Percentiles rank a stretch among this genome's conserved stretches.
Conservation (phyloP, 306 rosid genomes). For the Mimosa pudica region DNA sequence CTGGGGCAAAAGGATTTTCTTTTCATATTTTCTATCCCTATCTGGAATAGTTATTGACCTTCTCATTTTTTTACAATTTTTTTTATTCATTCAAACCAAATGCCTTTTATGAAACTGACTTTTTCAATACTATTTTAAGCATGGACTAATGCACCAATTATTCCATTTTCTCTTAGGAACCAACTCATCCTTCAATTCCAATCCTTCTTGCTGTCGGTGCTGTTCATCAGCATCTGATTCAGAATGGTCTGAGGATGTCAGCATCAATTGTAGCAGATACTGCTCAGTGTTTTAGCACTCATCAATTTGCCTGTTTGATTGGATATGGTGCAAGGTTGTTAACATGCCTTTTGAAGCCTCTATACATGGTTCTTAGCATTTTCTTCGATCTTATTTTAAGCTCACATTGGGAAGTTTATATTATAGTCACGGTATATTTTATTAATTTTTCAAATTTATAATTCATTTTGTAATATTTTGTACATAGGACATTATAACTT, state of each 20-base stretch:
- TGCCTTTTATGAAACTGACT: conserved; percentile 17
- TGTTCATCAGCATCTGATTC: conserved; percentile 97
- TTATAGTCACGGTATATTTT: background rate
- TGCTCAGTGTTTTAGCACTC: conserved; percentile 99
- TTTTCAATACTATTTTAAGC: background rate
- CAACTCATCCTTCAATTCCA: conserved; percentile 95
- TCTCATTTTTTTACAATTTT: background rate
- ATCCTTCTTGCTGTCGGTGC: conserved; percentile 98
- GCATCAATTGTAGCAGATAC: conserved; percentile 91
- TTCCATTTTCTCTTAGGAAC: conserved; percentile 53
- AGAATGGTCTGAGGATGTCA: conserved; percentile 89
- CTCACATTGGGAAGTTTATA: conserved; percentile 6
- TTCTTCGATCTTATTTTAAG: conserved; percentile 21
- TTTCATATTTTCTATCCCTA: background rate
- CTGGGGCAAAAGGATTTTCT: background rate
- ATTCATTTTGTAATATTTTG: conserved; percentile 16
- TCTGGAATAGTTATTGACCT: background rate
- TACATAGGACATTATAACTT: background rate
- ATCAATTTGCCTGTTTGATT: conserved; percentile 96
- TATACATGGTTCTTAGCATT: conserved; percentile 20
- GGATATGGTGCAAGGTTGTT: conserved; percentile 99
- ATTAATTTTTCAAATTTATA: background rate
- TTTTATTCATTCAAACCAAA: background rate
- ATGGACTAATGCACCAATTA: conserved; percentile 29
- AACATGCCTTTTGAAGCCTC: conserved; percentile 24